Conservation (phyloP, 2,329 filamentous ascomycete species). For the Claviceps capensis region DNA sequence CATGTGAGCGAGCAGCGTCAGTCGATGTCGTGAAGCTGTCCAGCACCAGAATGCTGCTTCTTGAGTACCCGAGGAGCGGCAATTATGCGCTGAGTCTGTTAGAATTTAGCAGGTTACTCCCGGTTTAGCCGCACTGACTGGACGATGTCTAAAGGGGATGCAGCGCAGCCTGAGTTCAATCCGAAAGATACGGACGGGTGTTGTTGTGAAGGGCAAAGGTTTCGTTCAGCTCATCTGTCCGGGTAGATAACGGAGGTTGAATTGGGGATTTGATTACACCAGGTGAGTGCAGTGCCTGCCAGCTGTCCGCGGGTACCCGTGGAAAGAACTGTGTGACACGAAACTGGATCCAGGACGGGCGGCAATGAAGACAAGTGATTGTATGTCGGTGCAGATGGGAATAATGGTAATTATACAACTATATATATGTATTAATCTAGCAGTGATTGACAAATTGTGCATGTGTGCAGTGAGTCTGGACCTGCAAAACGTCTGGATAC, state of each 20-base stretch:
- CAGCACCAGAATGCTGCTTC: neutral
- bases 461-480: neutral
- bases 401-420: too few relatives aligned
- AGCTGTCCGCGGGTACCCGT: conserved; percentile 2
- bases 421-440: too few relatives aligned
- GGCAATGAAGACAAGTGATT: too few relatives aligned
- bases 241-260: neutral
- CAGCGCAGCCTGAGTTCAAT: neutral
- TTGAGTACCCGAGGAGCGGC: neutral
- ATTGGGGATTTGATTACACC: neutral
- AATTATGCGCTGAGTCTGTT: neutral
- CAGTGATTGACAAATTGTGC: too few relatives aligned
- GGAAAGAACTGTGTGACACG: neutral
- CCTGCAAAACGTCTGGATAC: neutral
- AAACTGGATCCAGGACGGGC: too few relatives aligned
- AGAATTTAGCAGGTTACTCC: neutral
- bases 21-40: neutral
- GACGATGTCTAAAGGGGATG: neutral
- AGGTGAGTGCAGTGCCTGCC: conserved; percentile 1
- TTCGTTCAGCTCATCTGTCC: neutral
- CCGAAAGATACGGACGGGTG: neutral
- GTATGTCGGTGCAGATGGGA: too few relatives aligned
- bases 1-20: neutral
- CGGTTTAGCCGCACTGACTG: neutral
- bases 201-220: neutral